Base-by-base conservation (phyloP, 495 filamentous ascomycete genomes). In the Neurospora pannonica region DNA sequence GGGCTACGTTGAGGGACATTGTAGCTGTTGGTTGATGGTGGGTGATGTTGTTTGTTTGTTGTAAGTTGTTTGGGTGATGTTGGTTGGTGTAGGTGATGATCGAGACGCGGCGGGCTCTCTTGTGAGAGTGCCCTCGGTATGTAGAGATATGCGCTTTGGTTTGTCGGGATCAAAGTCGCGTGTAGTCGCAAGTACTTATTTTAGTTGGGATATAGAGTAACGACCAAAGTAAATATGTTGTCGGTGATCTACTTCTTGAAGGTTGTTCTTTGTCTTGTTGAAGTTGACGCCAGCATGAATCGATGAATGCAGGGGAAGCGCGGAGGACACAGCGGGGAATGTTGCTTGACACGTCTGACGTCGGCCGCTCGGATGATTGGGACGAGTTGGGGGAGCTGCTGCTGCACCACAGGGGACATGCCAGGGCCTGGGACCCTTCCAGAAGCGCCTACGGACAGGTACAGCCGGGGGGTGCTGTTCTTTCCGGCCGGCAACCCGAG, bases 1-100 rank as follows among this genome's bases (percentile, higher is more conserved):
- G 93, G 75, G 96, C 94, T 73, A 91, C 89, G 54, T 89, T 87
- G 76, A 85, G 84, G 36, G 89, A 84, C 90, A 91, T 92, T 24
- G 71, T 37, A 31, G 31, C 3, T 36, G 13, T 40, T 70, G 36
- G 60, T 10, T 37, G 54, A 21, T 8, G 38, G 5, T 72, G 21
- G 31, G 37, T 39, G 11, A 34, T 19, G 15, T 34, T 36, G 5
- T 31, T 36, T 34, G n/a, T 67, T 9, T 46, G 42, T 7, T 46
- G 42, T 10, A 24, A n/a, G n/a, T 21, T n/a, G n/a, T n/a, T n/a
- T n/a, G n/a, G n/a, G n/a, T n/a, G n/a, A n/a, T n/a, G n/a, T n/a
- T n/a, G n/a, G n/a, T 9, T 46, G 42, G 19, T 46, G 42, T 10
- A 24, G 43, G n/a, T 21, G 21, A 60, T 60, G 48, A 28, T 60